Evolutionary conservation across 441 rosid species (phyloP), one percentile per base, ranked within the genome.

Genomic region (Bruguiera hainesii): DNA sequence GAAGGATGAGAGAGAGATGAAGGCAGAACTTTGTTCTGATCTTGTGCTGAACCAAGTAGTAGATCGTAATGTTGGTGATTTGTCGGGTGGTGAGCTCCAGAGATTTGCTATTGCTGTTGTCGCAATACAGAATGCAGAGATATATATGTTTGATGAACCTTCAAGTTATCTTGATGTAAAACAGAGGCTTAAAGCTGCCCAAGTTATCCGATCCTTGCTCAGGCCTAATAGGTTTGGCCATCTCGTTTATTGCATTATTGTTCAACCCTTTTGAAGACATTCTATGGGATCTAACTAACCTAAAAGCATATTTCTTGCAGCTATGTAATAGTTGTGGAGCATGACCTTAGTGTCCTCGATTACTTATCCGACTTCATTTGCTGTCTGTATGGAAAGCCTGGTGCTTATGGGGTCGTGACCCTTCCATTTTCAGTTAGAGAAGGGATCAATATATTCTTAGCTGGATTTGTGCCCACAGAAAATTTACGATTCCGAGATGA

Each of bases 101-200:
- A 87, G 98, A 63, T 91, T 94, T 86, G 98, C 97, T 35, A 91
- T 95, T 68, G 98, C 98, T 20, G 96, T 88, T 70, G 94, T 90
- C 75, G 94, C 93, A 31, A 81, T 95, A 79, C 94, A 95, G 70
- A 87, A 83, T 81, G 99, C 99, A 21, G 98, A 95, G 79, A 91
- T 95, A 64, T 95, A 89, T 78, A 94, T 94, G 99, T 94, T 94
- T 76, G 99, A 94, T 78, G 99, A 94, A 71, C 99, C 97, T 39
- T 94, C 97, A 35, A 94, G 99, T 80, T 94, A 91, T 82, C 97
- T 94, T 53, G 99, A 91, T 86, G 99, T 94, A 60, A 91, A 85
- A 71, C 99, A 94, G 82, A 85, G 99, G 80, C 91, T 94, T 60
- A 94, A 89, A 82, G 99, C 99, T 37, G 97, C 99, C 69, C 97